Evolutionary conservation across 495 filamentous ascomycete genomes (phyloP).

Genomic region (Hypoxylon crocopeplum): DNA sequence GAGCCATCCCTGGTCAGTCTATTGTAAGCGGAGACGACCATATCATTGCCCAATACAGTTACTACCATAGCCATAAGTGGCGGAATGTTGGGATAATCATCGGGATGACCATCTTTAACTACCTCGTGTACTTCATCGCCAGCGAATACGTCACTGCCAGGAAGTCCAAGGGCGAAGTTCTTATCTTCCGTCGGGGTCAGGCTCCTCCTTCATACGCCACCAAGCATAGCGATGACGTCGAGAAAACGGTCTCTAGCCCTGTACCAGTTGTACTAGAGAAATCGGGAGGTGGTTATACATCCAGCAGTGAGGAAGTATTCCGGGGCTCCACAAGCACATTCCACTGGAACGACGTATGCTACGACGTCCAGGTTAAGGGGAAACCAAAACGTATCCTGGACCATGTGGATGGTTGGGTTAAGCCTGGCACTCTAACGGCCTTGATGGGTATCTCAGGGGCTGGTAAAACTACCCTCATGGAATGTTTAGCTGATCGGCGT

Average conservation of each 20-base stretch:
- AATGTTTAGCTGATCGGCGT: slow-evolving; percentile 73
- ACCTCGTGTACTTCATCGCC: slow-evolving; percentile 67
- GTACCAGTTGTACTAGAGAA: too few relatives aligned
- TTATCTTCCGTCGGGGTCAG: slow-evolving; percentile 65
- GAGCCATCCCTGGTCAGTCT: slow-evolving; percentile 62
- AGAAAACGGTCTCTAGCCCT: too few relatives aligned
- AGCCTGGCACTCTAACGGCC: slow-evolving; percentile 86
- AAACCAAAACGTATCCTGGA: slow-evolving; percentile 76
- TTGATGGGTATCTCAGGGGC: slow-evolving; percentile 79
- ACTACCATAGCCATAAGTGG: slow-evolving; percentile 70
- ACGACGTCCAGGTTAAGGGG: slow-evolving; percentile 85
- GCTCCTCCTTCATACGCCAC: neutral
- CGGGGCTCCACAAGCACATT: slow-evolving; percentile 55
- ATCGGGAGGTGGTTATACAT: slow-evolving; percentile 1
- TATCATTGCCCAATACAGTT: slow-evolving; percentile 64
- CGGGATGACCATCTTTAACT: slow-evolving; percentile 72
- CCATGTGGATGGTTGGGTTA: slow-evolving; percentile 86
- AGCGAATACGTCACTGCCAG: slow-evolving; percentile 77
- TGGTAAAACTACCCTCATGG: slow-evolving; percentile 75
- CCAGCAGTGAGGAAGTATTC: slow-evolving; percentile 54
- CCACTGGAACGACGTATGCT: slow-evolving; percentile 83
- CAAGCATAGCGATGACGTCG: too few relatives aligned
- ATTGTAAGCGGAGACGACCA: slow-evolving; percentile 71
- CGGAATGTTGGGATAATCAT: slow-evolving; percentile 83
- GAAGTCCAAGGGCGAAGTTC: slow-evolving; percentile 86